Base-by-base conservation (phyloP, 768 basidiomycete genomes). In the Mycena sanguinolenta region DNA sequence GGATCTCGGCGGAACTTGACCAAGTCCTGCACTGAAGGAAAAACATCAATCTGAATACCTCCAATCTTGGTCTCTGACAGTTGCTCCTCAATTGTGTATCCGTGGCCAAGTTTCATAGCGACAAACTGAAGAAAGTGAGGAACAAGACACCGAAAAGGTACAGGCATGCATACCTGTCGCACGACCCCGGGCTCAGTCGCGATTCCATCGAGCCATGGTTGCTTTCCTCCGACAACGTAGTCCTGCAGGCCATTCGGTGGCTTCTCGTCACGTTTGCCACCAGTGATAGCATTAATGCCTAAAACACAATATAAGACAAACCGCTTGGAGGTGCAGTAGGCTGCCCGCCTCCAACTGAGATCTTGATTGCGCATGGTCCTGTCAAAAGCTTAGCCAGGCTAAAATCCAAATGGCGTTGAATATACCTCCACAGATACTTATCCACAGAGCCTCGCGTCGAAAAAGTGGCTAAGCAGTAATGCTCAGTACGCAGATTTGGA, bases 11-110 rank as follows among this genome's bases (percentile, higher is more conserved):
- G 17, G 39, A 60, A 60, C 21, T 3, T 30, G 10, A 19, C 38
- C 19, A 44, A 23, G 46, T 21, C 46, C 7, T 23, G 21, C 13
- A 62, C 25, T 2, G 60, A 62, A 14, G 60, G 46, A 19, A 23
- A 50, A 4, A 62, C 60, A 14, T 62, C 60, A 30, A 62, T 62
- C n/a, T 62, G 60, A 38, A 62, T 62, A 5, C 60, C 46, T 4
- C 60, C 60, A 9, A n/a, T 62, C 34, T 19, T 7, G 30, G 60
- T 62, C 14, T 32, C 49, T 5, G 49, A 63, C 2, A 63, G 36
- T 38, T 63, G 61, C 25, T 63, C 61, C 21, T 63, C 61, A 16
- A 62, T 50, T 10, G 60, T 52, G 34, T 63, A 38, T 27, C 49
- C 49, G 14, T 38, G n/a, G 23, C 61, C 61, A 3, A 38, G 50